Evolutionary conservation across 2,329 filamentous ascomycete genomes (phyloP), one percentile per base, ranked within the genome.

Genomic region (Ophiostoma triangulosporum): DNA sequence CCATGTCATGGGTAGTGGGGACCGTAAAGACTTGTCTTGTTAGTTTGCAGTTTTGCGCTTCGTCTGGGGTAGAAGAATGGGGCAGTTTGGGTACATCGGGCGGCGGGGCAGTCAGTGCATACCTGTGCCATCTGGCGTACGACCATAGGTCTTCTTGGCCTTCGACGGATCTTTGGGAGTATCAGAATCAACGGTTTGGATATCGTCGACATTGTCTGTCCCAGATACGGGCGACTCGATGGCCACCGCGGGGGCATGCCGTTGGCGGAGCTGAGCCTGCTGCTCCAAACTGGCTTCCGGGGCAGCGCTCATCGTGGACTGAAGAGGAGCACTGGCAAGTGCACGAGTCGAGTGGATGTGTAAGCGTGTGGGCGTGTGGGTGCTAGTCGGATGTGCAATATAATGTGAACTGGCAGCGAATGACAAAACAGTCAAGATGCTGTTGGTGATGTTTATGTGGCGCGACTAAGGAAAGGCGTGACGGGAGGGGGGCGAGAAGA

Each of bases 1-100:
- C 91, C 93, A 98, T 97, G 71, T 98, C 93, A 74, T 96, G 89
- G 54, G 93, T 98, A 58, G 88, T 84, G 48, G 93, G 93, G 53
- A 98, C 93, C 55, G 88, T 85, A 66, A 98, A 98, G 63, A 95
- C 93, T n/a, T 97, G 64, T 48, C 26, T 22, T 15, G 46, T 48
- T 31, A 48, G 46, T 26, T 26, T 15, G 14, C 22, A 17, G 9
- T 14, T 15, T 6, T 36, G 33, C 11, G 2, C 15, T 36, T 17
- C 11, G 12, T 46, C 43, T 27, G 24, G 43, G 43, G 31, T 32
- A 6, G 38, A 43, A 43, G 38, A 43, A 24, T 15, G 38, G 38
- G 36, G 38, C 38, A 43, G n/a, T 15, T 43, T 35, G n/a, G 32
- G 32, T 35, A 6, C 14, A 35, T 14, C 7, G 14, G n/a, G 36